Conservation (phyloP, 139 green algal species). For the Haematococcus sp. region DNA sequence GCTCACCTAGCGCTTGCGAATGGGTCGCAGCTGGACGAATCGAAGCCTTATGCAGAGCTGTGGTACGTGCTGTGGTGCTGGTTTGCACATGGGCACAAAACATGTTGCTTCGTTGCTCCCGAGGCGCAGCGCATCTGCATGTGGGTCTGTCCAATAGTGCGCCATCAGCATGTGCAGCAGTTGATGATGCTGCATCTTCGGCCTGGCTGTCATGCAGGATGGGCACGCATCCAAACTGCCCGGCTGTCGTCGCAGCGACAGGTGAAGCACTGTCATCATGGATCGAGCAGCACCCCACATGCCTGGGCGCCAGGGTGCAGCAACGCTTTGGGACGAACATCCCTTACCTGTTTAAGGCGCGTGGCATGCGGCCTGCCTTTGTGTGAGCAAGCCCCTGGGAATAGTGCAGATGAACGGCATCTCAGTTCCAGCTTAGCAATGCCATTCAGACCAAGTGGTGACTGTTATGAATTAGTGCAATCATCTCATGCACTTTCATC, state of each 20-base stretch:
- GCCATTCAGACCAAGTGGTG: neutral
- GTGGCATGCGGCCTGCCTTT: neutral
- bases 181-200: neutral
- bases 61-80: slow-evolving; percentile 66
- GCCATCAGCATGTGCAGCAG: too few species aligned
- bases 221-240: slow-evolving; percentile 91
- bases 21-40: slow-evolving; percentile 55
- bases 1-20: slow-evolving; percentile 65
- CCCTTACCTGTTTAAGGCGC: slow-evolving; percentile 95
- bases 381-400: neutral
- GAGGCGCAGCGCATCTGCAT: neutral
- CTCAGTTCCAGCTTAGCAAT: neutral
- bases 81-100: neutral
- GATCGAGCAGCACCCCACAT: slow-evolving; percentile 63
- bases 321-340: slow-evolving; percentile 72
- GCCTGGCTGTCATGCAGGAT: slow-evolving; percentile 63
- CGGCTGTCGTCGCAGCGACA: slow-evolving; percentile 57
- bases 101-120: neutral
- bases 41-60: slow-evolving; percentile 90
- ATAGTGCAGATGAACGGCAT: neutral
- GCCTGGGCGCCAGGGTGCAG: slow-evolving; percentile 64
- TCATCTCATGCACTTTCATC: neutral
- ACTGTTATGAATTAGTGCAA: neutral
- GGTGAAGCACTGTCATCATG: slow-evolving; percentile 52
- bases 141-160: too few species aligned